These are phyloP conservation scores for Alternaria postmessia DNA, from an alignment of 2,329 filamentous ascomycete genomes.

Conservation along the genomic window DNA sequence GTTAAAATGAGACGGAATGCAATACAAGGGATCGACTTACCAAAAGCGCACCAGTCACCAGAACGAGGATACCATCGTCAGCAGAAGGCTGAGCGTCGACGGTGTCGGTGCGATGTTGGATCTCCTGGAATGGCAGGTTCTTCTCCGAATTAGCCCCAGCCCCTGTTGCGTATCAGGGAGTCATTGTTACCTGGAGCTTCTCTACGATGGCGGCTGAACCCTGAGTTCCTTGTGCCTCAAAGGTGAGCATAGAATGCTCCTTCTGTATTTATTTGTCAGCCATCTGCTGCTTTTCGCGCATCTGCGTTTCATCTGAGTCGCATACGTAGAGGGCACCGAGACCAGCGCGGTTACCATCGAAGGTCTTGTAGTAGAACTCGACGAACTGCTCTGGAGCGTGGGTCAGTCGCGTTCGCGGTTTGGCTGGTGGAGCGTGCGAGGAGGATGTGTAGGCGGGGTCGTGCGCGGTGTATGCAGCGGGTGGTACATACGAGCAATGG, in stretches of 20 bases:
- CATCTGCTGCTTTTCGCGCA: background rate
- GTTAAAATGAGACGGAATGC: slow-evolving; percentile 18
- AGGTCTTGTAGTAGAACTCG: slow-evolving; percentile 87
- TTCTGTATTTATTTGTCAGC: slow-evolving; percentile 45
- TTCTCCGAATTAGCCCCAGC: slow-evolving; percentile 52
- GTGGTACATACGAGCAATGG: slow-evolving; percentile 20
- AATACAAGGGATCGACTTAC: slow-evolving; percentile 60
- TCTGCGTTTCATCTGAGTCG: slow-evolving; percentile 11
- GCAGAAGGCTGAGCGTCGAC: slow-evolving; percentile 83
- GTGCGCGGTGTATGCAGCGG: background rate
- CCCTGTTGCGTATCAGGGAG: background rate
- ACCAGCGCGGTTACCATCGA: slow-evolving; percentile 74
- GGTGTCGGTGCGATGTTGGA: slow-evolving; percentile 79
- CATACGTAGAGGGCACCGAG: slow-evolving; percentile 83
- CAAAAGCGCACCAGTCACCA: slow-evolving; percentile 86
- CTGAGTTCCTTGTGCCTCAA: slow-evolving; percentile 74
- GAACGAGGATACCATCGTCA: slow-evolving; percentile 76
- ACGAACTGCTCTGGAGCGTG: slow-evolving; percentile 78
- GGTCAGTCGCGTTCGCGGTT: slow-evolving; percentile 22
- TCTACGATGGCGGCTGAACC: slow-evolving; percentile 74
- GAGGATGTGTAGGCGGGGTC: background rate
- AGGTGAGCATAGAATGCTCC: slow-evolving; percentile 91
- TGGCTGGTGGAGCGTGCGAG: background rate
- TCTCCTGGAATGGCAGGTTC: slow-evolving; percentile 81
- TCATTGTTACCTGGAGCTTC: slow-evolving; percentile 76